Conservation (phyloP, 805 yeast species). For the Candida dendrica region DNA sequence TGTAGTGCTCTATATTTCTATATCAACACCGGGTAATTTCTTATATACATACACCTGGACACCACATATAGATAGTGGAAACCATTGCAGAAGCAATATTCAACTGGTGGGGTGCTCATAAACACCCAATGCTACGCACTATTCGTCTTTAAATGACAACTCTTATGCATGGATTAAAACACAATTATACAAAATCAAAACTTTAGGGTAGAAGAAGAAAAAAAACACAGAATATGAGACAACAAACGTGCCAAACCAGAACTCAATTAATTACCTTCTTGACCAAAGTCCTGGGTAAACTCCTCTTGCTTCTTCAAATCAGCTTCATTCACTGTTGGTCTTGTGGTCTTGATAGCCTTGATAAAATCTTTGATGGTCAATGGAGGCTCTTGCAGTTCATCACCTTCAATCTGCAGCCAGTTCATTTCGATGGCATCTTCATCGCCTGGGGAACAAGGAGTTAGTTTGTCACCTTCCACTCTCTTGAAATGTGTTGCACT, state of each 20-base stretch:
- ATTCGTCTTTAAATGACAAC: background rate
- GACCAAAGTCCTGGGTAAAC: conserved; percentile 93
- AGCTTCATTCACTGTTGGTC: conserved; percentile 88
- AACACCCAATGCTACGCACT: too few species aligned
- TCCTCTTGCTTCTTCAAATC: conserved; percentile 80
- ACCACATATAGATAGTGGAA: too few species aligned
- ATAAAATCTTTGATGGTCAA: conserved; percentile 87
- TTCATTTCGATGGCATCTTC: conserved; percentile 76
- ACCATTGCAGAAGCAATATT: too few species aligned
- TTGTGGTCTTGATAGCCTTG: conserved; percentile 81
- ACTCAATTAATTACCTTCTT: conserved; percentile 73
- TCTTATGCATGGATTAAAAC: background rate
- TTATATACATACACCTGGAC: too few species aligned
- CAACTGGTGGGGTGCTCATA: too few species aligned
- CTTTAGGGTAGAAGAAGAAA: background rate
- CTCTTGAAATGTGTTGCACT: conserved; percentile 90
- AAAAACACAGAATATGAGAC: background rate
- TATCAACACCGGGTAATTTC: too few species aligned
- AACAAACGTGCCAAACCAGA: background rate
- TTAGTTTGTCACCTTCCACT: conserved; percentile 43
- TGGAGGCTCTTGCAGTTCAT: conserved; percentile 85
- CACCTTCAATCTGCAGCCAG: conserved; percentile 89
- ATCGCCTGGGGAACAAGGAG: conserved; percentile 99
- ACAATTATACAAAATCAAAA: background rate
- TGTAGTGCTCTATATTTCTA: too few species aligned